These are phyloP conservation scores for Epichloe festucae DNA, from an alignment of 2,329 filamentous ascomycete species.

Conservation along the genomic window DNA sequence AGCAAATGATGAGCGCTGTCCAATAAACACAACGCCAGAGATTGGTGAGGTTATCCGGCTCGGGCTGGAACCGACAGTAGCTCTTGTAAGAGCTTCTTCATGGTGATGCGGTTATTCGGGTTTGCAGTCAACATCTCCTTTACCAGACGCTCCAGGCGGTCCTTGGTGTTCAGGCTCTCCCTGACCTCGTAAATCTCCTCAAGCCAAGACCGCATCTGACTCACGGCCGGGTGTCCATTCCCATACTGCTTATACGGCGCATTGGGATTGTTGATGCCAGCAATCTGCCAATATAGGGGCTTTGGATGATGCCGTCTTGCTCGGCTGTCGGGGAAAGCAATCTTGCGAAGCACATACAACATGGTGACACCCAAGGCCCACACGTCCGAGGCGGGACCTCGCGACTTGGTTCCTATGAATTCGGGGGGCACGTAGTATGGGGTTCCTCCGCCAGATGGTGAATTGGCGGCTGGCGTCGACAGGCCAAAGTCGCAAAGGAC, in stretches of 20 bases:
- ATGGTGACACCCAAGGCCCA: slow-evolving; percentile 49
- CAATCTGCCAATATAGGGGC: slow-evolving; percentile 45
- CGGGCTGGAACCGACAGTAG: slow-evolving; percentile 19
- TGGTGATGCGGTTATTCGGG: slow-evolving; percentile 38
- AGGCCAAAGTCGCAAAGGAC: slow-evolving; percentile 49
- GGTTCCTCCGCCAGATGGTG: slow-evolving; percentile 40
- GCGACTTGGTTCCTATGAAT: slow-evolving; percentile 41
- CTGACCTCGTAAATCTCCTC: slow-evolving; percentile 37
- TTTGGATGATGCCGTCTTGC: slow-evolving; percentile 33
- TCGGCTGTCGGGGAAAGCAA: slow-evolving; percentile 40
- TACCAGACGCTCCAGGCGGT: slow-evolving; percentile 38
- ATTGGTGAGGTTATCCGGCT: neutral
- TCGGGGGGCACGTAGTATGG: slow-evolving; percentile 52
- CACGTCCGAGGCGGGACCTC: slow-evolving; percentile 42
- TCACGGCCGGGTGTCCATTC: slow-evolving; percentile 28
- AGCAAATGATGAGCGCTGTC: neutral
- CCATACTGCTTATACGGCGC: slow-evolving; percentile 20
- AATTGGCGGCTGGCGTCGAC: slow-evolving; percentile 33
- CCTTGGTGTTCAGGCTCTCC: slow-evolving; percentile 29
- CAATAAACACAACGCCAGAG: neutral
- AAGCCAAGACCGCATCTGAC: slow-evolving; percentile 45
- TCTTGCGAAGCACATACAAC: slow-evolving; percentile 44
- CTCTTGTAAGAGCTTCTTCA: slow-evolving; percentile 36
- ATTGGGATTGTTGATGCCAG: slow-evolving; percentile 35
- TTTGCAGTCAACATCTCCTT: slow-evolving; percentile 41